These are phyloP conservation scores for Microbotryomycetes sp. DNA, from an alignment of 1,284 basidiomycete species.

Conservation along the genomic window DNA sequence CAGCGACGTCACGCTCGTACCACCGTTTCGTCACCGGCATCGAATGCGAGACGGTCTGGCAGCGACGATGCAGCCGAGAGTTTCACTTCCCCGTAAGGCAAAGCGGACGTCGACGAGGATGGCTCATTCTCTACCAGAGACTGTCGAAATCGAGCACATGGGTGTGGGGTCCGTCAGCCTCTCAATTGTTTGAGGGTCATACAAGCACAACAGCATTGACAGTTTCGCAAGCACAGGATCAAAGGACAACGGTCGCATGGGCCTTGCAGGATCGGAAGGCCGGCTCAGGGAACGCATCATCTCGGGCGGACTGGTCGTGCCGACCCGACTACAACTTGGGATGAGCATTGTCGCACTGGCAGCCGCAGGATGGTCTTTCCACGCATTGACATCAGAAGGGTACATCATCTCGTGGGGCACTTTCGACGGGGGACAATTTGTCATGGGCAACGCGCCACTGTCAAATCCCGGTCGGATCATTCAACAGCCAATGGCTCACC, in stretches of 20 bases:
- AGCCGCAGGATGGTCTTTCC: conserved; percentile 25
- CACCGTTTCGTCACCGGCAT: conserved; percentile 9
- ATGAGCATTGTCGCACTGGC: conserved; percentile 11
- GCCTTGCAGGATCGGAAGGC: neutral
- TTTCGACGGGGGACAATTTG: conserved; percentile 7
- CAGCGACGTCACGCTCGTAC: neutral
- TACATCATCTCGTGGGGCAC: conserved; percentile 18
- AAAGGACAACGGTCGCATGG: conserved; percentile 15
- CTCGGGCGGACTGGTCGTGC: conserved; percentile 17
- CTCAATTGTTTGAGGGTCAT: too few relatives aligned
- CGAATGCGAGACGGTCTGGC: conserved; percentile 20
- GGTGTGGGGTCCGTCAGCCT: conserved; percentile 17
- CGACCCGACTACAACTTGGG: conserved; percentile 17
- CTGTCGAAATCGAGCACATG: neutral
- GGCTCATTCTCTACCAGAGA: conserved; percentile 3
- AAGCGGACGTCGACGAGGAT: conserved; percentile 14
- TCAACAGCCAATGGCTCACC: neutral
- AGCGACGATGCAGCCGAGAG: conserved; percentile 1
- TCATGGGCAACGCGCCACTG: conserved; percentile 1
- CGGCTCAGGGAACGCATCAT: conserved; percentile 6
- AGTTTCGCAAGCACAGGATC: neutral
- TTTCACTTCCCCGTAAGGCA: conserved; percentile 16
- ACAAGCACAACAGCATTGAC: too few relatives aligned
- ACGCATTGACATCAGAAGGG: conserved; percentile 15
- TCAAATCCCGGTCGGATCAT: neutral